phyloP scores from a whole-genome alignment of 306 rosid genomes.

The Pueraria montana region DNA sequence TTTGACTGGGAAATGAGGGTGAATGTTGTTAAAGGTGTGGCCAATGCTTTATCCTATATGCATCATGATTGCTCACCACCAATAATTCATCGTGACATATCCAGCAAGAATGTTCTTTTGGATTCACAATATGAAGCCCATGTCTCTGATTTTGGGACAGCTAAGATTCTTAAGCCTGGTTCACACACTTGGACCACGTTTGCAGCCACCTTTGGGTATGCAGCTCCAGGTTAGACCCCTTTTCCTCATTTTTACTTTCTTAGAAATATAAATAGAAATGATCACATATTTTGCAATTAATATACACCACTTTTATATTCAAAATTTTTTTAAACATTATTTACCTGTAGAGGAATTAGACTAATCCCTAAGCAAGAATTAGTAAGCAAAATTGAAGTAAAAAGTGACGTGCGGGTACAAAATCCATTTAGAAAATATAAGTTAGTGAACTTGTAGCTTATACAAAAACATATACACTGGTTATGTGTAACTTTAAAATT shows the following conservation, averaged over 20 bases:
- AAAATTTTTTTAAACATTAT: not conserved
- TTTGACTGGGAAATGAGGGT: conserved; percentile 49
- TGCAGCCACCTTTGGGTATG: conserved; percentile 41
- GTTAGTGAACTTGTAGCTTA: not conserved
- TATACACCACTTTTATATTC: conserved; percentile 6
- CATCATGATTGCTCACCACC: conserved; percentile 43
- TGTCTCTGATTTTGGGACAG: conserved; percentile 46
- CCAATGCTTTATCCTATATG: conserved; percentile 41
- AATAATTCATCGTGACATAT: conserved; percentile 46
- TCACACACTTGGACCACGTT: conserved; percentile 29
- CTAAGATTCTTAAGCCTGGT: conserved; percentile 40
- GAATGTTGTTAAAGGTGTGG: conserved; percentile 45
- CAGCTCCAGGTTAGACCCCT: conserved; percentile 44
- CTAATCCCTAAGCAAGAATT: not conserved
- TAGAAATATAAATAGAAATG: not conserved
- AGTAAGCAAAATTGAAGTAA: not conserved
- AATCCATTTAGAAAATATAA: conserved; percentile 8
- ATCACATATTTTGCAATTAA: not conserved
- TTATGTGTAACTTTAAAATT: not conserved
- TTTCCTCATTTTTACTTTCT: not conserved
- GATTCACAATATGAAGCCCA: conserved; percentile 44
- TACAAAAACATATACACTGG: not conserved
- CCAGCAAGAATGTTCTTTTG: conserved; percentile 48
- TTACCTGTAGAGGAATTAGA: not conserved
- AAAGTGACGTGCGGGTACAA: not conserved